Conservation (phyloP, 352 stramenopile species). For the Pythium monospermum region DNA sequence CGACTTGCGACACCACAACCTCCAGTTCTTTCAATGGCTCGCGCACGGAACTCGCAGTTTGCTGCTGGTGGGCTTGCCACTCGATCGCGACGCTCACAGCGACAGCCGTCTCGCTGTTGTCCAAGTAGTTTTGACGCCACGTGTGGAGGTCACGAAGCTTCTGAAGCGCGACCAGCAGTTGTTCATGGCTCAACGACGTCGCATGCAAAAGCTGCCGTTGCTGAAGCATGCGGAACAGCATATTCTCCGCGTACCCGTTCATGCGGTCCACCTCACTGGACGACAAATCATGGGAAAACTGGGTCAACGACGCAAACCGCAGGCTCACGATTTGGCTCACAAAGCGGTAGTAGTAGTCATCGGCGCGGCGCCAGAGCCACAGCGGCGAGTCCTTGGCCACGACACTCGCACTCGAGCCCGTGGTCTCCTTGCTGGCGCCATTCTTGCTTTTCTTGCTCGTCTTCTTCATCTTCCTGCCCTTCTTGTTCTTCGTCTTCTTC, state of each 20-base stretch:
- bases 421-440: constrained; percentile 1
- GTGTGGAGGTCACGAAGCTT: constrained; percentile 18
- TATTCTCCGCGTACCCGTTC: constrained; percentile 87
- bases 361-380: constrained; percentile 81
- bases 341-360: constrained; percentile 89
- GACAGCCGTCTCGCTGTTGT: constrained; percentile 36
- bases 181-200: constrained; percentile 65
- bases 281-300: constrained; percentile 85
- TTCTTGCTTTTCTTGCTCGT: constrained; percentile 25
- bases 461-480: constrained; percentile 23
- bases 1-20: constrained; percentile 50
- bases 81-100: constrained; percentile 30
- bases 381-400: constrained; percentile 51
- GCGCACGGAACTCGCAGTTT: constrained; percentile 34
- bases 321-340: constrained; percentile 71
- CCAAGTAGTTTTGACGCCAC: constrained; percentile 31
- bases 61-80: constrained; percentile 55
- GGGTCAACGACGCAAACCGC: constrained; percentile 72
- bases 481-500: constrained; percentile 5
- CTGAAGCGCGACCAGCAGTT: constrained; percentile 52
- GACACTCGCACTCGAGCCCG: not conserved
- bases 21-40: constrained; percentile 62
- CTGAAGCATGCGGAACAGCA: constrained; percentile 85
- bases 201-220: constrained; percentile 78
- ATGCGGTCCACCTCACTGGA: constrained; percentile 81